Base-by-base conservation (phyloP, 495 filamentous ascomycete species). In the Annulohypoxylon nitens region DNA sequence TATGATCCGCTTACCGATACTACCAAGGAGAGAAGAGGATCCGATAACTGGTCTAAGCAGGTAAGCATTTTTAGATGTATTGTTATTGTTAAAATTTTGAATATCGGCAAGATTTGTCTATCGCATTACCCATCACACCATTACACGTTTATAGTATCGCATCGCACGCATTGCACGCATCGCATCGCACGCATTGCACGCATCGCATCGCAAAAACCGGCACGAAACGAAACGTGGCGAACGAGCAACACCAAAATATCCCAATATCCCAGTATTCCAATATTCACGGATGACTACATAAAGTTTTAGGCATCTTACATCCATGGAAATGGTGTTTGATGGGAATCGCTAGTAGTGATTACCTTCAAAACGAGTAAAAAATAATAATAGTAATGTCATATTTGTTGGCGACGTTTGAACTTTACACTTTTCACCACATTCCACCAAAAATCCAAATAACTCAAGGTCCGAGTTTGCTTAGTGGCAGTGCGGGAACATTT, bases 1-100 rank as follows among this genome's bases (percentile, higher is more conserved):
- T 89, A 89, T 80, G 87, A 89, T 68, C 87, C 86, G 26, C 86
- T 85, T 20, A 83, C 85, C 16, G 87, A 88, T 68, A 82, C 83
- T 14, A 81, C 81, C 57, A 77, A 78, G 63, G 79, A 84, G 74
- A 82, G 85, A 69, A 80, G 81, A 43, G 78, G 82, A 59, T 83
- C 85, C 37, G 84, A 85, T 66, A 78, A 73, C 73, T 79, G 77
- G 77, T 75, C 70, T 9, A 77, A 77, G 53, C 75, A 79, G 67
- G 77, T 78, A 71, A 79, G 78, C 70, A 69, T 68, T 60, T 63
- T 68, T 33, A 41, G 37, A 45, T 64, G 50, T 30, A 64, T 48
- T 18, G 26, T 61, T 59, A 54, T 30, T 30, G 5, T 30, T 6
- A 30, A 30, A 54, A 20, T 53, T 16, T 67, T 50, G 45, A 53